Base-by-base conservation (phyloP, 1,284 basidiomycete species). In the Tetrapyrgos nigripes region DNA sequence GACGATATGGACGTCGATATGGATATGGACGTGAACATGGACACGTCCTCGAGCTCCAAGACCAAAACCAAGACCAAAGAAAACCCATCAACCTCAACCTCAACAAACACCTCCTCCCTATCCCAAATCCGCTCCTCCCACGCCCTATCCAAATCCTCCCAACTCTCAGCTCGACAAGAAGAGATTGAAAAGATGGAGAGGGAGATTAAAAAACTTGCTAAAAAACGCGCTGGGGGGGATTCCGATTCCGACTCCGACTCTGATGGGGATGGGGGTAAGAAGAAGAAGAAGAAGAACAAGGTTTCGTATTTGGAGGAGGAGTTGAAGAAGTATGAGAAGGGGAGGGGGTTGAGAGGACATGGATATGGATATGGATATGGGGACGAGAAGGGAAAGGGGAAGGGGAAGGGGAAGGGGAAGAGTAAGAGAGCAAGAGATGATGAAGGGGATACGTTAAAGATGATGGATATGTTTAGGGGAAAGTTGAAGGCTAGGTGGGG, bases 161-260 rank as follows among this genome's bases (percentile, higher is more conserved):
- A 58, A 31, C 55, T 29, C 64, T 94, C 91, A 50, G 76, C 84
- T 9, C 87, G 91, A 26, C 84, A 88, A 68, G 82, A 85, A 4
- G 91, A 96, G 72, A 96, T 97, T 57, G 90, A 88, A 66, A 87
- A 85, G 64, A 92, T 97, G 84, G 92, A 97, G 73, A 88, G 87
- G 3, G 92, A 95, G 54, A 91, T 98, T 57, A 88, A 92, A 26
- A 89, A 85, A 64, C 81, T 96, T 9, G 81, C 82, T 23, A 82
- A 82, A 57, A 80, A 80, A 52, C 80, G 81, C 9, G 79, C 75
- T 10, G 83, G 81, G 1, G 79, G 80, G 10, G 84, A 84, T 53
- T 85, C 82, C 60, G 88, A 88, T 54, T 85, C 82, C 60, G 88
- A 88, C 55, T 85, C 89, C 13, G 86, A 87, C 60, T n/a, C n/a